Base-by-base conservation (phyloP, 2,329 filamentous ascomycete species). In the Botrytis squamosa region DNA sequence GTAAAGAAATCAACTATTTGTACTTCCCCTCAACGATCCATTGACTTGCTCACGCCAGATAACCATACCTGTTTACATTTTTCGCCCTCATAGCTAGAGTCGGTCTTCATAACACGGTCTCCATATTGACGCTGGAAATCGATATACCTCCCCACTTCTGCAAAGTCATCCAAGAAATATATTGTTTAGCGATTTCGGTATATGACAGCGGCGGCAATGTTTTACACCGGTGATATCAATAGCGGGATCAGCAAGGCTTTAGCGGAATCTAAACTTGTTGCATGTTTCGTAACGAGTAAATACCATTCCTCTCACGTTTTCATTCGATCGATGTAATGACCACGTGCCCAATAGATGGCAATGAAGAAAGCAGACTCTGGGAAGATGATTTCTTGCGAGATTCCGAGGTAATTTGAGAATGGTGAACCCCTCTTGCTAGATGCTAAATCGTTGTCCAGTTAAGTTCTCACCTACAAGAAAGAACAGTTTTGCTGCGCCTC, bases 241-340 rank as follows among this genome's bases (percentile, higher is more conserved):
- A 91, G 92, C 79, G 95, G 93, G 74, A 97, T 98, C 78, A 86
- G 88, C 46, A 85, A 88, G 33, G 94, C 95, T 20, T 86, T 98
- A 10, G 88, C 89, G 75, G 86, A 95, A 81, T 85, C 89, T 74
- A 97, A 95, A 82, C 86, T 92, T 29, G 92, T 98, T 0, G 88
- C 93, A 44, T 97, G 94, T 83, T 97, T 98, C 82, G 91, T 97
- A 46, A 89, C 90, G 80, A 91, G 93, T 94, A 75, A 44, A 59
- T 73, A 57, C n/a, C 36, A 29, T 49, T 60, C 29, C 25, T 40
- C 52, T 55, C 62, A 40, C 40, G n/a, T 46, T 44, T 57, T 22
- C 25, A 52, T n/a, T 33, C 29, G 20, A 20, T 20, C 67, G 22
- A 36, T 18, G n/a, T 64, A 64, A 49, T 65, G 46, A 71, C 60